Conservation (phyloP, 2,329 filamentous ascomycete species). For the Dactylellina parvicollis region DNA sequence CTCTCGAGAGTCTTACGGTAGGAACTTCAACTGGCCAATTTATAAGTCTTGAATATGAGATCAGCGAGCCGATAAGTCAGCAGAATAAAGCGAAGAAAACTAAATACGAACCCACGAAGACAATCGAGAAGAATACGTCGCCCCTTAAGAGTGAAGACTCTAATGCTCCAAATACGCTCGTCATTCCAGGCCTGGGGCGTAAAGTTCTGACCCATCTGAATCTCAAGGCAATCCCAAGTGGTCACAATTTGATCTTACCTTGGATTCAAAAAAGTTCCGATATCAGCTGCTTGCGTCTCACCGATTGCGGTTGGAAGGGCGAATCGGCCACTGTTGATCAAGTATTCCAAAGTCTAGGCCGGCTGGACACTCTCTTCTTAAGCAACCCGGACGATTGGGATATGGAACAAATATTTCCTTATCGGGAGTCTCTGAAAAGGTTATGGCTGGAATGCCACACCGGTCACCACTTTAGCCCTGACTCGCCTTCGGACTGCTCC, state of each 20-base stretch:
- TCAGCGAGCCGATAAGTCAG: neutral
- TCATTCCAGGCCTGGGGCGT: too few species aligned
- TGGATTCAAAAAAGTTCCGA: too few species aligned
- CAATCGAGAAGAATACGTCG: too few species aligned
- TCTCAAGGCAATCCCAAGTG: too few species aligned
- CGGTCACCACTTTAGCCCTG: neutral
- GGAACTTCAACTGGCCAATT: neutral
- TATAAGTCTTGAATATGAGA: neutral
- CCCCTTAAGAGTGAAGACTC: too few species aligned
- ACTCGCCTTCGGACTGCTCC: neutral
- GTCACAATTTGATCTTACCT: too few species aligned
- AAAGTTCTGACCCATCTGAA: too few species aligned
- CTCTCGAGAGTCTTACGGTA: neutral
- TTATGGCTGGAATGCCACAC: conserved; percentile 32
- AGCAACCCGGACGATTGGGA: conserved; percentile 12
- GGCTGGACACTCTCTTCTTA: conserved; percentile 7
- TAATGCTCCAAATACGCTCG: too few species aligned
- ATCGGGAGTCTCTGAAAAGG: conserved; percentile 15
- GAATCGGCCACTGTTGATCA: neutral
- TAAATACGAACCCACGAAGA: too few species aligned
- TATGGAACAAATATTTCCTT: conserved; percentile 3
- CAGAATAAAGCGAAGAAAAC: too few species aligned
- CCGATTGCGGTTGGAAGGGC: too few species aligned
- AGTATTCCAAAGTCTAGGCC: neutral
- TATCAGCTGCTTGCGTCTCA: too few species aligned